Evolutionary conservation across 225 moss, liverwort and hornwort genomes (phyloP), one percentile per base, ranked within the genome.

Genomic region (Takakia lepidozioides): DNA sequence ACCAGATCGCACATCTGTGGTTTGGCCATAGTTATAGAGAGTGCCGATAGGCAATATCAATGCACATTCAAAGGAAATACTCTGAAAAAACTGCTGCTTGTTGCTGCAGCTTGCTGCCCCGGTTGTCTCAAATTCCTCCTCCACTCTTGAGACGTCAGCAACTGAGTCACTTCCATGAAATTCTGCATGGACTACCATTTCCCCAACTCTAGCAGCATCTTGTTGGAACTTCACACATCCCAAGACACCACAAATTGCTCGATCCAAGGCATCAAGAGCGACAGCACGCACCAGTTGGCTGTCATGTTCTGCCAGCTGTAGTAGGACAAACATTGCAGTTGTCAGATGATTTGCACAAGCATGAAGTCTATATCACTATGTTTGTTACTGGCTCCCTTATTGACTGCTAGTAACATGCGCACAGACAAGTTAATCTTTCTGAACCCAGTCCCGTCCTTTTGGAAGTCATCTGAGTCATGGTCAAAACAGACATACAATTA

Each of bases 261-360:
- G 65, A 72, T 98, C 98, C 76, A 98, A 72, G 25, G 98, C 91
- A 79, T 98, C 91, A 5, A 98, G 75, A 24, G 87, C 98, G 54
- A 78, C 78, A 64, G 81, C 78, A 51, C 91, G 77, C 49, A 98
- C 91, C 67, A 87, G 98, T 17, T 65, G 67, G 62, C 74, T 98
- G 53, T 98, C 98, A 69, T 98, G 83, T 66, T 91, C 80, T 53
- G 83, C 80, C 56, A 98, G 61, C 78, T 81, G 76, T 37, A 57
- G 14, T 32, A 18, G 10, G 21, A 54, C 13, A 54, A 21, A 35
- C 35, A 38, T n/a, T n/a, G n/a, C n/a, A n/a, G n/a, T n/a, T n/a
- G n/a, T n/a, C n/a, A n/a, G n/a, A n/a, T n/a, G n/a, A n/a, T n/a
- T n/a, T n/a, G n/a, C n/a, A n/a, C n/a, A n/a, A n/a, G n/a, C n/a